phyloP scores from a whole-genome alignment of 2,329 filamentous ascomycete species.

The Colletotrichum neosansevieriae region DNA sequence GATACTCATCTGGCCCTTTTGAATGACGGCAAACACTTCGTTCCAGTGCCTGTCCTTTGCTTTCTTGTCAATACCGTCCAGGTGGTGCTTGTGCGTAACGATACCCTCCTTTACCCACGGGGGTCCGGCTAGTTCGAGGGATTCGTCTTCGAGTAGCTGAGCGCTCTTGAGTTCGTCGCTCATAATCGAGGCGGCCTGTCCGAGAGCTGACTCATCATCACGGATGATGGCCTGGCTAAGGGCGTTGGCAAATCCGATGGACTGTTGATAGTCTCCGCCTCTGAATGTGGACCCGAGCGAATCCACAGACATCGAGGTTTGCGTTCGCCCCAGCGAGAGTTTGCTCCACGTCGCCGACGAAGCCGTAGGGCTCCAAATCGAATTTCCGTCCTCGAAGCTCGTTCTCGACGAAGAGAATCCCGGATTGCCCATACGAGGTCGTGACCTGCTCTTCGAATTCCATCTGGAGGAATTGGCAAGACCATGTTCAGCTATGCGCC shows the following conservation, averaged over 20 bases:
- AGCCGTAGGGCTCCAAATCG: constrained; percentile 85
- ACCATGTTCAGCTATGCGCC: constrained; percentile 73
- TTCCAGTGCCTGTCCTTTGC: constrained; percentile 95
- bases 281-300: constrained; percentile 84
- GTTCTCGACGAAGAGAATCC: constrained; percentile 92
- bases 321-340: constrained; percentile 89
- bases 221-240: constrained; percentile 96
- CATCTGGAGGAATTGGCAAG: constrained; percentile 74
- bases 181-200: constrained; percentile 61
- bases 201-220: constrained; percentile 75
- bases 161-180: constrained; percentile 71
- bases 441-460: constrained; percentile 87
- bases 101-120: constrained; percentile 99
- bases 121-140: constrained; percentile 89
- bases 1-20: constrained; percentile 92
- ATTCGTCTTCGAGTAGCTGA: constrained; percentile 89
- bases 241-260: constrained; percentile 96
- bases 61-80: constrained; percentile 90
- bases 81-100: constrained; percentile 94
- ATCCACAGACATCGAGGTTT: constrained; percentile 92
- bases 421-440: constrained; percentile 79
- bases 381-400: constrained; percentile 91
- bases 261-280: constrained; percentile 89
- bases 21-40: constrained; percentile 95
- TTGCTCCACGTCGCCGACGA: constrained; percentile 98